Evolutionary conservation across 225 moss, liverwort and hornwort genomes (phyloP).

Genomic region (Pleurozium schreberi): DNA sequence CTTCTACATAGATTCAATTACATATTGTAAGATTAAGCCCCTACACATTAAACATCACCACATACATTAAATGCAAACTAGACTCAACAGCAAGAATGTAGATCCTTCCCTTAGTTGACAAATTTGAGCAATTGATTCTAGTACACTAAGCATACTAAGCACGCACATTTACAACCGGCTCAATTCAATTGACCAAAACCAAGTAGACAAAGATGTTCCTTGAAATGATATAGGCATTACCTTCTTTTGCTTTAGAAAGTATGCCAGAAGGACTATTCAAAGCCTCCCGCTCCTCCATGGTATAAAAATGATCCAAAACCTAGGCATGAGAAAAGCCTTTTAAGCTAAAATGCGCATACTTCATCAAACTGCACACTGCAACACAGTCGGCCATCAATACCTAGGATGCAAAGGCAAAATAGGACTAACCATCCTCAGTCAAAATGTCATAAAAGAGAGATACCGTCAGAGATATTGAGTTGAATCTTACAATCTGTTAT

Average conservation of each 20-base stretch:
- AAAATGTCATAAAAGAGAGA: neutral
- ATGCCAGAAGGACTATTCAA: too few relatives aligned
- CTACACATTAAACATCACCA: neutral
- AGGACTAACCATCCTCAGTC: rapidly evolving
- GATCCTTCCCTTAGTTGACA: neutral
- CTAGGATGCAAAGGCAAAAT: neutral
- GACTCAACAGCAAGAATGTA: rapidly evolving
- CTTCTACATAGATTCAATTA: neutral
- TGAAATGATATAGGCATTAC: neutral
- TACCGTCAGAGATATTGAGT: rapidly evolving
- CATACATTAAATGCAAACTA: too few relatives aligned
- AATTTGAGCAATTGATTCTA: too few relatives aligned
- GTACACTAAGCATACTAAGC: neutral
- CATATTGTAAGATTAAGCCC: neutral
- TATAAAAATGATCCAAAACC: neutral
- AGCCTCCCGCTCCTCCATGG: neutral
- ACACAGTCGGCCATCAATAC: neutral
- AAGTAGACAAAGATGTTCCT: too few relatives aligned
- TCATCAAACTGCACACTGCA: neutral
- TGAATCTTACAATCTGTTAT: neutral
- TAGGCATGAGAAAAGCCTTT: neutral
- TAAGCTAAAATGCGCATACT: too few relatives aligned
- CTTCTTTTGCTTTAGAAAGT: neutral
- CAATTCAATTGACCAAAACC: too few relatives aligned
- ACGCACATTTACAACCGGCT: rapidly evolving